Base-by-base conservation (phyloP, 1,284 basidiomycete species). In the Apiotrichum domesticum region DNA sequence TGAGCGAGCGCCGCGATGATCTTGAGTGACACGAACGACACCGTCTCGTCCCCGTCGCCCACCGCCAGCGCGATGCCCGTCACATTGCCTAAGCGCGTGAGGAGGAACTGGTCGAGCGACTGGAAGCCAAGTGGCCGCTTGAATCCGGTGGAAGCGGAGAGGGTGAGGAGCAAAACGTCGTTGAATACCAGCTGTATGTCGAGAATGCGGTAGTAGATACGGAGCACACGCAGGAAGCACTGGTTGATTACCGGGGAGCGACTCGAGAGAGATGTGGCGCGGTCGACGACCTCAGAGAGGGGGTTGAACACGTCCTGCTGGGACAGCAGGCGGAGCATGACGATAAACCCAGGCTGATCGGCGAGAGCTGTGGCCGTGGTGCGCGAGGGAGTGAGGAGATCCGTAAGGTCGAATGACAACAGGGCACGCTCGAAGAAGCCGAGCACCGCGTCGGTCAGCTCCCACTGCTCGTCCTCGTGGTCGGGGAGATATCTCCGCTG, bases 101-200 rank as follows among this genome's bases (percentile, higher is more conserved):
- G 84, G 56, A 94, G 80, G 43, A 87, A 85, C 69, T 91, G 86
- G 73, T 95, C 89, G 63, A 95, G 82, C 8, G 64, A 64, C 52
- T 71, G 66, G 46, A 72, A 56, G 7, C 63, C 65, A n/a, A 68
- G 54, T 0, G 73, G 73, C 46, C 68, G 63, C 45, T 66, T 67
- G 65, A 72, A 71, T 4, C 67, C 65, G 14, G 66, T 49, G 1
- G 67, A 63, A 45, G 91, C 86, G 7, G 83, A 77, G 6, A 95
- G 81, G 3, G 88, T 77, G 3, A 93, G 90, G 10, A 96, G 79
- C 46, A 97, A 83, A 14, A 94, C 85, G 58, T 97, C 91, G 46
- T 93, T 80, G 79, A 95, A 98, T 52, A 90, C 82, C 52, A 89
- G 85, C 72, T 98, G 93, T 35, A 93, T 81, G 56, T 90, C 87